Conservation (phyloP, 352 stramenopile genomes). For the Phytophthora uliginosa region DNA sequence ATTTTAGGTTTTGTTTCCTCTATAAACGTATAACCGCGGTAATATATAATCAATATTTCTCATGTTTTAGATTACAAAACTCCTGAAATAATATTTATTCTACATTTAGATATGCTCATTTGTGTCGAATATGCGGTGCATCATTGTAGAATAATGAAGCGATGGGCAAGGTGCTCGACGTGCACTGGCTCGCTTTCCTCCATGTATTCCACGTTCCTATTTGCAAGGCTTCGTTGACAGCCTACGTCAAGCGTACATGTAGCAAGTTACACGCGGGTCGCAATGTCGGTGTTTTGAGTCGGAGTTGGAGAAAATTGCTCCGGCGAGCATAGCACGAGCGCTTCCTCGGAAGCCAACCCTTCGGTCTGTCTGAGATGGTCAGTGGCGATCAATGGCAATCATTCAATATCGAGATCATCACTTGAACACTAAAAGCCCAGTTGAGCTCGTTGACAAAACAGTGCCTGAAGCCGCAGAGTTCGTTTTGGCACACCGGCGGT, state of each 20-base stretch:
- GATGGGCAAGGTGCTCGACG: background rate
- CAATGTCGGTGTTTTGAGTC: background rate
- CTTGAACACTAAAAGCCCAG: background rate
- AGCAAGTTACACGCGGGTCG: background rate
- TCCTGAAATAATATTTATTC: background rate
- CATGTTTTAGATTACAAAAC: background rate
- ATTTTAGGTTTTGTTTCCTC: background rate
- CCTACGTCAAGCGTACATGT: background rate
- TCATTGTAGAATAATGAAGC: background rate
- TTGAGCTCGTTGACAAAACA: background rate
- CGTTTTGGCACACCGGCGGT: background rate
- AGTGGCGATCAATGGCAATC: background rate
- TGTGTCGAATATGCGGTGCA: no score
- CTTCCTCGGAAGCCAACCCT: background rate
- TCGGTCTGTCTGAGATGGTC: background rate
- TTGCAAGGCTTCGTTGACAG: background rate
- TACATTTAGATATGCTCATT: no score
- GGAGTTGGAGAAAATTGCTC: background rate
- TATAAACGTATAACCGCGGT: background rate
- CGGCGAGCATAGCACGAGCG: background rate
- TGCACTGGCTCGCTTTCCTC: slow-evolving; percentile 5
- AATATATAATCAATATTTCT: background rate
- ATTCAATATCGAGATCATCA: background rate
- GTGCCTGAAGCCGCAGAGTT: background rate
- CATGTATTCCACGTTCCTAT: background rate